phyloP scores from a whole-genome alignment of 805 yeast genomes.

The Wickerhamomyces kurtzmanii region DNA sequence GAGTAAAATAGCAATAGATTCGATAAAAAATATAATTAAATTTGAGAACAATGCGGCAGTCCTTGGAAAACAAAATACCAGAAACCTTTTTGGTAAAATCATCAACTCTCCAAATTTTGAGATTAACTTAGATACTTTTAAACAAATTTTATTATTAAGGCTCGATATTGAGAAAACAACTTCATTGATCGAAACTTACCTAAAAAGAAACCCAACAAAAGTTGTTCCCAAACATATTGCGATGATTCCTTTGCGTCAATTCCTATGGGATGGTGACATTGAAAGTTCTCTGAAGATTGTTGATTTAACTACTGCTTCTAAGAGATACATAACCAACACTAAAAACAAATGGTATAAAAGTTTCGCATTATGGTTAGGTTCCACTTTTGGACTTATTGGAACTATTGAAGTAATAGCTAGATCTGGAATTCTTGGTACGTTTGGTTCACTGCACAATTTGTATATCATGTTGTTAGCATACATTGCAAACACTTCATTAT shows the following conservation, averaged over 20 bases:
- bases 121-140: background rate
- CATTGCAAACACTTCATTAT: slow-evolving; percentile 34
- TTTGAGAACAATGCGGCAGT: no score
- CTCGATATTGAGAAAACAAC: background rate
- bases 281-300: slow-evolving; percentile 45
- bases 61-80: no score
- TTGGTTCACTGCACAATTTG: slow-evolving; percentile 24
- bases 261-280: slow-evolving; percentile 50
- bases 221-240: slow-evolving; percentile 29
- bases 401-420: slow-evolving; percentile 36
- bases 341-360: slow-evolving; percentile 21
- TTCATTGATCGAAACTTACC: slow-evolving; percentile 2
- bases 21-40: no score
- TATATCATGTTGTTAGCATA: slow-evolving; percentile 40
- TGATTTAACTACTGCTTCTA: slow-evolving; percentile 51
- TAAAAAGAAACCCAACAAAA: slow-evolving; percentile 1
- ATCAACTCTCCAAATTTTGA: background rate
- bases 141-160: background rate
- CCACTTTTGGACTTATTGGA: slow-evolving; percentile 25
- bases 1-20: no score
- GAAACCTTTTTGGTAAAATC: no score
- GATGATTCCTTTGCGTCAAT: slow-evolving; percentile 52
- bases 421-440: slow-evolving; percentile 27
- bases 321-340: slow-evolving; percentile 31
- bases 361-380: slow-evolving; percentile 22